These are phyloP conservation scores for Rhododendron griersonianum DNA, from an alignment of 148 eudicot genomes.

Conservation along the genomic window DNA sequence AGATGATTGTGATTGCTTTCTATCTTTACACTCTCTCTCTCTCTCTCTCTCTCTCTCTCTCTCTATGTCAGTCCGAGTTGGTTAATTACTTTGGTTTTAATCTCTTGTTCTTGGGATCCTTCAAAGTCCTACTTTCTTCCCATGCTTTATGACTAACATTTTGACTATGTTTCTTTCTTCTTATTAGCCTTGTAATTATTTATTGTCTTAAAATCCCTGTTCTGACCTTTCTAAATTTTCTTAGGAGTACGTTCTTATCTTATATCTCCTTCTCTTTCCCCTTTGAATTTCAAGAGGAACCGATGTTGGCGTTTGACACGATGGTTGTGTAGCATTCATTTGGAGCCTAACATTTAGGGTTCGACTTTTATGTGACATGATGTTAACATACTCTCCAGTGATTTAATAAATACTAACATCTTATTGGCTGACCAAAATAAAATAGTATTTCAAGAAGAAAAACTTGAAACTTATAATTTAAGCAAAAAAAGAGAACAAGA, in stretches of 20 bases:
- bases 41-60: too few species aligned
- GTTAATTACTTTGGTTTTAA: constrained; percentile 5
- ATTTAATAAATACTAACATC: background rate
- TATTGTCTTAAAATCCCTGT: background rate
- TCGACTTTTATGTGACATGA: too few species aligned
- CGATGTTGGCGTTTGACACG: background rate
- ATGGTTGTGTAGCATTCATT: background rate
- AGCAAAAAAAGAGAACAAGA: too few species aligned
- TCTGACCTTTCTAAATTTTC: background rate
- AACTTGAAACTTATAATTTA: too few species aligned
- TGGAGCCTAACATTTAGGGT: too few species aligned
- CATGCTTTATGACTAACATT: constrained; percentile 9
- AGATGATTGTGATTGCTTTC: background rate
- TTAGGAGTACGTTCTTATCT: background rate
- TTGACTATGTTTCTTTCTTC: background rate
- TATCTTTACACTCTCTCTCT: background rate
- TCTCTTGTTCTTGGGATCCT: background rate
- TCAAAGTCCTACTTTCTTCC: background rate
- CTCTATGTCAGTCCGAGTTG: background rate
- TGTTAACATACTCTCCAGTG: background rate
- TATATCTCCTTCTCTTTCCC: background rate
- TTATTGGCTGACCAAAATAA: background rate
- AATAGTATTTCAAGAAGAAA: background rate
- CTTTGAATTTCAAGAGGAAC: background rate
- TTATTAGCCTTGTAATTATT: background rate